Percentiles rank a stretch among this genome's conserved stretches.
Conservation (phyloP, 2,329 filamentous ascomycete genomes). For the Aspergillus caelatus region DNA sequence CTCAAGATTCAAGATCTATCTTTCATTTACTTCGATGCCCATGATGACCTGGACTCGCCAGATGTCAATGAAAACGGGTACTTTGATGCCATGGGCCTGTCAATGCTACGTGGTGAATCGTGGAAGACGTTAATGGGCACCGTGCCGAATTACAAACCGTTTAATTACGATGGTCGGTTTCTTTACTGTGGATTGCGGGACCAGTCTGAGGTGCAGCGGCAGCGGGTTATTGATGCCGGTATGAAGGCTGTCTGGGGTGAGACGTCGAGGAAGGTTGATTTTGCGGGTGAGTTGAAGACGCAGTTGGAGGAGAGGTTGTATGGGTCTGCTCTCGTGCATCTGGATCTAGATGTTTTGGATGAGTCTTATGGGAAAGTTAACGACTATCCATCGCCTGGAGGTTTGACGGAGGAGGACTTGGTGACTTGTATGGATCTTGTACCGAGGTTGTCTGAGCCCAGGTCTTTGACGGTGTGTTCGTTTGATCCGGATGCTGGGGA, state of each 20-base stretch:
- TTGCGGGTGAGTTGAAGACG: conserved; percentile 14
- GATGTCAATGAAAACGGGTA: conserved; percentile 41
- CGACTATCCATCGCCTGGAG: conserved; percentile 39
- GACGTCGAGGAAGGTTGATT: conserved; percentile 17
- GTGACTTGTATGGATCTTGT: neutral
- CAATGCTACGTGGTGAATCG: conserved; percentile 40
- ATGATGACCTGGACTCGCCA: conserved; percentile 46
- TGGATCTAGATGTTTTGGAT: conserved; percentile 43
- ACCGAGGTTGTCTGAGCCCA: neutral
- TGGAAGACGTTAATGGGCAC: conserved; percentile 36
- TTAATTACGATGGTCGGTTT: conserved; percentile 20
- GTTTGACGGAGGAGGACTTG: conserved; percentile 19
- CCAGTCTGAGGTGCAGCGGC: conserved; percentile 30
- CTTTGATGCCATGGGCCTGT: conserved; percentile 41
- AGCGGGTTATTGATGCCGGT: conserved; percentile 33
- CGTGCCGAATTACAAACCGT: conserved; percentile 30
- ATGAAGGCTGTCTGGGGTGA: conserved; percentile 36
- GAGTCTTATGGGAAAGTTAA: conserved; percentile 39
- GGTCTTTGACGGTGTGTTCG: neutral
- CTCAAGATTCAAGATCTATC: conserved; percentile 28
- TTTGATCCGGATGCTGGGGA: neutral
- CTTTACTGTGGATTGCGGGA: conserved; percentile 33
- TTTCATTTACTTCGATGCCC: conserved; percentile 49
- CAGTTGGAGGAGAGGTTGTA: conserved; percentile 14
- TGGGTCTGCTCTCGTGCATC: conserved; percentile 33